Base-by-base conservation (phyloP, 1,284 basidiomycete genomes). In the Neonothopanus nambi region DNA sequence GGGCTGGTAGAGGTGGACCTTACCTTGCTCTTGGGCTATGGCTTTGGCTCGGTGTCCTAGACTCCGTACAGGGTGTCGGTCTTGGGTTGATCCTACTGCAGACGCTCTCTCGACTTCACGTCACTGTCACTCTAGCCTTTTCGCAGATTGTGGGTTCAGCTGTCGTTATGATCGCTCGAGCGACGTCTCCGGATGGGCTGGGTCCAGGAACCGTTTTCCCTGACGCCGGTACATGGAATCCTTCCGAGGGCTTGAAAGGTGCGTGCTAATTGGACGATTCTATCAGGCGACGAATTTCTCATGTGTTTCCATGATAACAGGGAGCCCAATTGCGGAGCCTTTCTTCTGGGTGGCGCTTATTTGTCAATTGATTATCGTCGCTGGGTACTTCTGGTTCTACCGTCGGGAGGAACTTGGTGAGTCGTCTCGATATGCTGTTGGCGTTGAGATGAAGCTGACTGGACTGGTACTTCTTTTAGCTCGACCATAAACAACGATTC, bases 361-460 rank as follows among this genome's bases (percentile, higher is more conserved):
- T 8, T 89, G 83, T 65, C 89, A 91, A 66, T 66, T 95, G 54
- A 69, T 93, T 58, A 93, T 96, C 65, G 91, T 95, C 52, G 72
- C 88, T 56, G 93, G 93, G 20, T 96, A 95, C 76, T 93, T 95
- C 77, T 90, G 90, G 89, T 94, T 95, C 82, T 96, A 92, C 70
- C 85, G 90, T 66, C 91, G 91, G 73, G 90, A 92, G 69, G 90
- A 92, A 67, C 80, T 92, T 57, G 68, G 86, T 87, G 65, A 54
- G 84, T 71, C 26, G 26, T 20, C n/a, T 9, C 30, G 8, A 33
- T 13, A 3, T 13, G 3, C 13, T 33, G 9, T 13, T 33, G 9
- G 30, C 8, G 8, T 33, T 33, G 30, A 11, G 30, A 33, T 33
- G 8, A 9, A 33, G 30, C 30, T 33, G 30, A 33, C 30, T 33